Base-by-base conservation (phyloP, 495 filamentous ascomycete species). In the Daldinia concentrica region DNA sequence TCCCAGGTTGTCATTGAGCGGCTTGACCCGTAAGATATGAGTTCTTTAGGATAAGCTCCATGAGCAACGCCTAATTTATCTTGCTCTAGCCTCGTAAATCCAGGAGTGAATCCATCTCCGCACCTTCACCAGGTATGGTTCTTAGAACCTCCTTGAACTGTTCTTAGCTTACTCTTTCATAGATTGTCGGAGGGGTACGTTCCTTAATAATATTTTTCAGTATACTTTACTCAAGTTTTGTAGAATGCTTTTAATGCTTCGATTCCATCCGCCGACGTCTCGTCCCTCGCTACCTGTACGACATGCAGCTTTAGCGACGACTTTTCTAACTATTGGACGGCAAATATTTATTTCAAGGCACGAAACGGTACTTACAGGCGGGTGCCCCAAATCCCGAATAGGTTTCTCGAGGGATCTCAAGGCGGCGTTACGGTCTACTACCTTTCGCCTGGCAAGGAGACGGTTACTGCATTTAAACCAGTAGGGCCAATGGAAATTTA, bases 361-460 rank as follows among this genome's bases (percentile, higher is more conserved):
- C 62, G 74, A 14, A 83, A 83, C 55, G 80, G 80, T 5, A 81
- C 78, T 41, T 82, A 80, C 69, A 81, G 78, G 68, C 74, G 81
- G 15, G 80, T 83, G 2, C 81, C 81, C 14, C 78, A 81, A 63
- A 71, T 79, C 12, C 79, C 78, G 48, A 83, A 83, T 63, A 66
- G 78, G 34, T 78, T 76, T n/a, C 62, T 79, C 2, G 76, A 81
- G 26, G 68, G 74, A 17, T 69, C 69, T 4, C 58, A 69, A 27
- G 83, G 83, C 17, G 83, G 83, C 1, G 73, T 83, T 22, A 80
- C 79, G 0, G 80, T 85, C 1, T 85, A 85, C 65, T 85, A 85
- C 71, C 79, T 82, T 43, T 74, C 78, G 0, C 81, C 83, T 0
- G 74, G 78, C 37, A 75, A 77, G 59, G 72, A 71, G 36, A 76